Conservation (phyloP, 139 green algal genomes). For the Tetraselmis chui region DNA sequence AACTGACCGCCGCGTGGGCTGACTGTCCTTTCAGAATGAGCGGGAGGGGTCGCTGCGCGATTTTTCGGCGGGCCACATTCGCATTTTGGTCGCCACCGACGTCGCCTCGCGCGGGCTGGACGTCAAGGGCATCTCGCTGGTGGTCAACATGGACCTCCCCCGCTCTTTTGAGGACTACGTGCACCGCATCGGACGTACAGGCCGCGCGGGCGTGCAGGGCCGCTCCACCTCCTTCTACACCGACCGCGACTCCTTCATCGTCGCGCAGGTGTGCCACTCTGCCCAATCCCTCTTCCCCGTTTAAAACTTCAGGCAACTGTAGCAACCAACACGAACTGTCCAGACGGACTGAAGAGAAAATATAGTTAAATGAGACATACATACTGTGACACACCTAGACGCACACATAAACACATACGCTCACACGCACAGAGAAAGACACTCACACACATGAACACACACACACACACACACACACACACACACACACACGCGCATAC, state of each 20-base stretch:
- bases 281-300: too few relatives aligned
- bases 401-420: too few relatives aligned
- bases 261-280: constrained; percentile 47
- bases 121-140: constrained; percentile 65
- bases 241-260: constrained; percentile 67
- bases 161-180: constrained; percentile 96
- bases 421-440: too few relatives aligned
- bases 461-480: too few relatives aligned
- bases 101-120: constrained; percentile 61
- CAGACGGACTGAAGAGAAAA: too few relatives aligned
- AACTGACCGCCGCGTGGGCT: too few relatives aligned
- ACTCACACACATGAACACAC: too few relatives aligned
- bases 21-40: constrained; percentile 7
- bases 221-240: constrained; percentile 74
- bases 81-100: constrained; percentile 66
- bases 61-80: constrained; percentile 78
- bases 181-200: constrained; percentile 92
- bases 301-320: too few relatives aligned
- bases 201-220: constrained; percentile 76
- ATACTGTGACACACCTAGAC: too few relatives aligned
- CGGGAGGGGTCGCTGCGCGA: constrained; percentile 49
- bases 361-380: too few relatives aligned
- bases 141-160: constrained; percentile 97
- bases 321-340: too few relatives aligned
- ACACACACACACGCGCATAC: too few relatives aligned